Evolutionary conservation across 805 yeast genomes (phyloP), one percentile per base, ranked within the genome.

Genomic region (Suhomyces canberraensis): DNA sequence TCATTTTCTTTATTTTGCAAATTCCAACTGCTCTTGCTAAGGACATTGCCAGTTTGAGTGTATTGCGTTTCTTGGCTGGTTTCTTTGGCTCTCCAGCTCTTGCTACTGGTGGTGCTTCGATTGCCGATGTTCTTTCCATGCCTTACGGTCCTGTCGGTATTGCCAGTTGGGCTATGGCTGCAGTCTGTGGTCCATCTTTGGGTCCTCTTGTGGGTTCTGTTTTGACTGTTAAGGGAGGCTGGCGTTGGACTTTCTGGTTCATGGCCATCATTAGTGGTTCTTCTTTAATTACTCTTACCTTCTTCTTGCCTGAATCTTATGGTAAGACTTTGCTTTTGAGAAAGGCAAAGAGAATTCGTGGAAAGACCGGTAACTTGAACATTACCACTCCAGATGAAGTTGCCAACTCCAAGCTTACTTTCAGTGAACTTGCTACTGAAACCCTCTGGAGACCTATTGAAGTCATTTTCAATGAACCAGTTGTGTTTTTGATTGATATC

Each of bases 201-300:
- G 83, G 81, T 9, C 84, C 84, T 1, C 47, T 79, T 4, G 48
- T 79, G 28, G 83, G 84, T 27, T 73, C 79, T 7, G 67, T 71
- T 4, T 58, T 79, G 50, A 59, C 63, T 3, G 69, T 60, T n/a
- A 54, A 43, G 29, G 64, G 75, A 43, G 56, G 51, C 7, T 75
- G 79, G 79, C 66, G 78, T 50, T 76, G 74, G 72, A 56, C 71
- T 8, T 75, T 76, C 49, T 76, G 82, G 81, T 61, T 73, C 35
- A 39, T 73, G 49, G 45, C 66, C 37, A 67, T 71, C 41, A 43
- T 70, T 25, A 48, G 70, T 30, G 76, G 73, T 8, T 52, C 54
- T 7, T 41, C 62, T 4, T 51, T 69, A 8, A 24, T 72, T 0
- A 7, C 67, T 2, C 57, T 75, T 44, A 33, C 54, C 2, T 64